Percentiles rank a stretch among this genome's conserved stretches.
phyloP scores from a whole-genome alignment of 345 rosid genomes.

The Linum trigynum region DNA sequence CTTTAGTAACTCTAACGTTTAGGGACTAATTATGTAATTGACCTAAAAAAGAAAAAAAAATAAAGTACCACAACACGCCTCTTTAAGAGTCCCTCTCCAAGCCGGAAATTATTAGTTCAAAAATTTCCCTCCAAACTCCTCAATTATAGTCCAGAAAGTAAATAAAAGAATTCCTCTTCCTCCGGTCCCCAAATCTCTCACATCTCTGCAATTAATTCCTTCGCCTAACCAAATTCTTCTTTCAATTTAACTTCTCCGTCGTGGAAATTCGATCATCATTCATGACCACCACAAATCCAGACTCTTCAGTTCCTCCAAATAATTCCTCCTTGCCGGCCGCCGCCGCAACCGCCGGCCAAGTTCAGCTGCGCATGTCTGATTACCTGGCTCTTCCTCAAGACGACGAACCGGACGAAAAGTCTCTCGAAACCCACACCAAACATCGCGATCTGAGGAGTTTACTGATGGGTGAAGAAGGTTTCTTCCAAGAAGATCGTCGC shows the following conservation, averaged over 20 bases:
- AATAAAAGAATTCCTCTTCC: too few species aligned
- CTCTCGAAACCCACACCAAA: not conserved
- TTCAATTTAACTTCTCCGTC: not conserved
- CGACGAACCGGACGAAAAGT: not conserved
- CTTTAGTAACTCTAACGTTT: too few species aligned
- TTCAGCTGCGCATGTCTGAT: conserved; percentile 26
- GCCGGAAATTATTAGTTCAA: not conserved
- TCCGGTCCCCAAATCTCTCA: not conserved
- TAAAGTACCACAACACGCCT: too few species aligned
- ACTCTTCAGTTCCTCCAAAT: not conserved
- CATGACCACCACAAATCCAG: not conserved
- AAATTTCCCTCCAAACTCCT: conserved; percentile 28
- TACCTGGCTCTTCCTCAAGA: conserved; percentile 10
- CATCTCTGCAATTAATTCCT: conserved; percentile 11
- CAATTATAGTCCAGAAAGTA: too few species aligned
- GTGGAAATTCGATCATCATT: not conserved
- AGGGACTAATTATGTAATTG: too few species aligned
- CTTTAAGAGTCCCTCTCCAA: too few species aligned
- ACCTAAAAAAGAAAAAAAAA: too few species aligned
- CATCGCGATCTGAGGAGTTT: not conserved
- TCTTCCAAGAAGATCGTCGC: not conserved
- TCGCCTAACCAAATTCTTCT: not conserved
- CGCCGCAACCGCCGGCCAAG: not conserved
- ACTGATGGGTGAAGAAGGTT: not conserved
- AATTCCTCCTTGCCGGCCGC: not conserved